A percentile compares a stretch with the other conserved stretches of the same genome.
Conservation (phyloP, 306 rosid genomes). For the Quercus aquifolioides region DNA sequence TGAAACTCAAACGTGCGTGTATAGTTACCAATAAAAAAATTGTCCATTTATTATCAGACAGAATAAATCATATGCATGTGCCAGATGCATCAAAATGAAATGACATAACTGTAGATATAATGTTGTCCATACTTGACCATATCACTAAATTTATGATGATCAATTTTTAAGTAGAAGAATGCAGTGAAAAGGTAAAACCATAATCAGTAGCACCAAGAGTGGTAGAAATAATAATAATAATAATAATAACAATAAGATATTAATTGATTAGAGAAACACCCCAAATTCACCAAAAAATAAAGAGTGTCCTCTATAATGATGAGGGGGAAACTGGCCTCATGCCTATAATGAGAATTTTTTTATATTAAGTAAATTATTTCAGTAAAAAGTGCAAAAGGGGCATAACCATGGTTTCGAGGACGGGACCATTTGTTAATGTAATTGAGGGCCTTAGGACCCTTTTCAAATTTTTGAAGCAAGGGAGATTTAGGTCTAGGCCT, state of each 20-base stretch:
- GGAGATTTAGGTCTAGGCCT: too few species aligned
- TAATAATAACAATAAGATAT: not conserved
- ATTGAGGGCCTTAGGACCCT: too few species aligned
- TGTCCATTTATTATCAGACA: not conserved
- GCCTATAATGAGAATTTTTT: not conserved
- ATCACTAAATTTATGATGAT: not conserved
- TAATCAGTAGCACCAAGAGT: not conserved
- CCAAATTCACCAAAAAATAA: not conserved
- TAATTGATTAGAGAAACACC: not conserved
- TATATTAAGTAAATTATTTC: too few species aligned
- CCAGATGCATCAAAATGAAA: not conserved
- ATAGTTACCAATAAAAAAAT: not conserved
- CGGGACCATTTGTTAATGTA: too few species aligned
- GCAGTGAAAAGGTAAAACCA: not conserved
- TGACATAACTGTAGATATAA: not conserved
- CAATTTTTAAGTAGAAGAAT: not conserved
- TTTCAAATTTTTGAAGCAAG: too few species aligned
- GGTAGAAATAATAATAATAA: not conserved
- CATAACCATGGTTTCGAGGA: too few species aligned
- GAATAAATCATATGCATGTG: not conserved
- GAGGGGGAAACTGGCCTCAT: not conserved
- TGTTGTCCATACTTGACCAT: not conserved
- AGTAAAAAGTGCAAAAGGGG: too few species aligned
- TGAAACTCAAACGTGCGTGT: too few species aligned
- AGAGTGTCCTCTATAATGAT: not conserved